Conservation (phyloP, 179 eudicot genomes). For the Beta macrorhiza region DNA sequence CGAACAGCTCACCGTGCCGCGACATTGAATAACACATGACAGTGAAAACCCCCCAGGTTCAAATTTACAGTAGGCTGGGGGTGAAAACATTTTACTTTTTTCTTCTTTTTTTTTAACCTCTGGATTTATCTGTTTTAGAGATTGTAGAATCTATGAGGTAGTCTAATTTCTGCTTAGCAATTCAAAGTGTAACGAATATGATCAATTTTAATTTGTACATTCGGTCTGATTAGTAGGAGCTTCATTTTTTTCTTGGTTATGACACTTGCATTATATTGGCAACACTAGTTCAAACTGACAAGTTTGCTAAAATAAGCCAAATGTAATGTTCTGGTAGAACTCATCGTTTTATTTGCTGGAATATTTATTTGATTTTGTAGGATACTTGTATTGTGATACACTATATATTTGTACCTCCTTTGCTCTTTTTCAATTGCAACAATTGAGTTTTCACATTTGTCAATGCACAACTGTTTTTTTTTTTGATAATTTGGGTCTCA, state of each 20-base stretch:
- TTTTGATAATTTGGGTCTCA: too few relatives aligned
- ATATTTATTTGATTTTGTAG: too few relatives aligned
- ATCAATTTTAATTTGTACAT: slow-evolving; percentile 25
- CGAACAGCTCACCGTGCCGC: slow-evolving; percentile 32
- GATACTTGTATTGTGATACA: too few relatives aligned
- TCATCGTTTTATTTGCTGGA: too few relatives aligned
- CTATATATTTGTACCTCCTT: too few relatives aligned
- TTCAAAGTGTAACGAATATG: slow-evolving; percentile 16
- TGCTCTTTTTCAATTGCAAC: too few relatives aligned
- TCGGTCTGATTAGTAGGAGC: slow-evolving; percentile 26
- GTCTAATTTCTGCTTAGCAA: slow-evolving; percentile 26
- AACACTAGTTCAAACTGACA: too few relatives aligned
- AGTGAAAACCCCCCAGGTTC: slow-evolving; percentile 4
- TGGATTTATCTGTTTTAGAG: slow-evolving; percentile 23
- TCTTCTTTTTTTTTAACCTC: not conserved
- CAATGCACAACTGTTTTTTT: too few relatives aligned
- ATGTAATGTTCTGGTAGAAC: too few relatives aligned
- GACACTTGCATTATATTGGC: not conserved
- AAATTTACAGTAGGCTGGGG: slow-evolving; percentile 30
- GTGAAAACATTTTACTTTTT: slow-evolving; percentile 10
- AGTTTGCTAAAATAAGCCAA: too few relatives aligned
- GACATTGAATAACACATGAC: slow-evolving; percentile 26
- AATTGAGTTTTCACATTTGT: too few relatives aligned
- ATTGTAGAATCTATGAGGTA: slow-evolving; percentile 28
- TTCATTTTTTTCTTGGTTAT: slow-evolving; percentile 13